Percentiles rank a stretch among this genome's conserved stretches.
phyloP scores from a whole-genome alignment of 768 basidiomycete genomes.

The Lentinula sp. region DNA sequence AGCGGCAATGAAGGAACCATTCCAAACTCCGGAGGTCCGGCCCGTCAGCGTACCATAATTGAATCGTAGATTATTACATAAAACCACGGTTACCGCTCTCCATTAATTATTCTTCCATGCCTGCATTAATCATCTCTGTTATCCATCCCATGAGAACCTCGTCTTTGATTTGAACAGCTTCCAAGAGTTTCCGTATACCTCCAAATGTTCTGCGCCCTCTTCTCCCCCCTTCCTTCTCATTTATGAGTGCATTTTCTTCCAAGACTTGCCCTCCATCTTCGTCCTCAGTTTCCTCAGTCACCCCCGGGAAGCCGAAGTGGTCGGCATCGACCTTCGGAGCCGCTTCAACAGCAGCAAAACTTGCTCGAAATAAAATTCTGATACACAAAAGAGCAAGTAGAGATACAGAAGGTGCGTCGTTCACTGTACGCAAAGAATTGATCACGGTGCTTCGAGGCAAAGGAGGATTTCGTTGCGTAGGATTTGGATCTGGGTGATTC shows the following conservation, averaged over 20 bases:
- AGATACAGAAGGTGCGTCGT: constrained; percentile 66
- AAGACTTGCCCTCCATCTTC: constrained; percentile 38
- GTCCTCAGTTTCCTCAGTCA: constrained; percentile 76
- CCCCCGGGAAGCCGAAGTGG: constrained; percentile 86
- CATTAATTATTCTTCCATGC: constrained; percentile 14
- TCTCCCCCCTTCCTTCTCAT: constrained; percentile 63
- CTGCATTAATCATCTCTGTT: constrained; percentile 51
- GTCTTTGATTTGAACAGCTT: constrained; percentile 42
- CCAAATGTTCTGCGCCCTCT: constrained; percentile 67
- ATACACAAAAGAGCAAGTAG: constrained; percentile 79
- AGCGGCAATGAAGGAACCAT: constrained; percentile 8
- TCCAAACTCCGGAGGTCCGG: neutral
- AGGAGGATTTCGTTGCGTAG: constrained; percentile 65
- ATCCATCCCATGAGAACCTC: constrained; percentile 51
- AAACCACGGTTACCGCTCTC: too few species aligned
- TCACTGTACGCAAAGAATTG: constrained; percentile 48
- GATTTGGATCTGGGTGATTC: constrained; percentile 51
- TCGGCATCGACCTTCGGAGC: constrained; percentile 73
- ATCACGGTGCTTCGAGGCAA: constrained; percentile 63
- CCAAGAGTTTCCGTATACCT: constrained; percentile 36
- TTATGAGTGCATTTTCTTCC: constrained; percentile 42
- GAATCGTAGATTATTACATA: too few species aligned
- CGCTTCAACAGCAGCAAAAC: constrained; percentile 66
- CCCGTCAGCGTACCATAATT: constrained; percentile 30
- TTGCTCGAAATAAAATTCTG: constrained; percentile 75